Evolutionary conservation across 768 basidiomycete genomes (phyloP).

Genomic region (Podaxis sp.): DNA sequence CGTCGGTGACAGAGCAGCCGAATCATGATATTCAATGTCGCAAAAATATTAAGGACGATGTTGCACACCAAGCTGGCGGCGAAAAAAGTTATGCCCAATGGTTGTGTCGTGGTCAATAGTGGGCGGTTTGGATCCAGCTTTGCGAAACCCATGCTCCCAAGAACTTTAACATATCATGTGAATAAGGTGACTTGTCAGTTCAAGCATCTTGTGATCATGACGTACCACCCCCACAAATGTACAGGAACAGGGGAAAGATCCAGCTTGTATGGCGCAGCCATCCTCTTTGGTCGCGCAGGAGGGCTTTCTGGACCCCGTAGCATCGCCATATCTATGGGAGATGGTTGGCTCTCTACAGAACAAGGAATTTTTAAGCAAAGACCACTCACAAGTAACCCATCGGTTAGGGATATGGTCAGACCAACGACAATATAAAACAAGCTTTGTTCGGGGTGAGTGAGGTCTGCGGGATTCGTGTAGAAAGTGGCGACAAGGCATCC

Average conservation of each 20-base stretch:
- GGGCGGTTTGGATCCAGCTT: neutral
- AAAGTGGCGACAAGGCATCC: neutral
- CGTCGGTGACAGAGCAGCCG: neutral
- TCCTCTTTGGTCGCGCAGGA: neutral
- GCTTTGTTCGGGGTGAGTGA: too few species aligned
- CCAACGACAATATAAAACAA: neutral
- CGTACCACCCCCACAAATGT: neutral
- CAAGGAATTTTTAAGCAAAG: neutral
- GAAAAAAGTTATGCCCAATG: neutral
- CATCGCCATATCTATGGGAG: slow-evolving; percentile 1
- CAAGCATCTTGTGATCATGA: neutral
- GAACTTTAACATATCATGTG: neutral
- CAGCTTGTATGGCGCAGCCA: neutral
- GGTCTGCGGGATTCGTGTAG: neutral
- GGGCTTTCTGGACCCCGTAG: neutral
- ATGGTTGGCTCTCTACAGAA: too few species aligned
- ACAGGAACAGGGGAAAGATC: neutral
- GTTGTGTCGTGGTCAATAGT: neutral
- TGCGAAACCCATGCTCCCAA: neutral
- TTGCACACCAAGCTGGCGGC: neutral
- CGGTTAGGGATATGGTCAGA: neutral
- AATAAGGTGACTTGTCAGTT: neutral
- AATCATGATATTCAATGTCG: neutral
- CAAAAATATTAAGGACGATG: neutral
- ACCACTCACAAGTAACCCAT: neutral